phyloP scores from a whole-genome alignment of 2,329 filamentous ascomycete genomes.

The Cytospora piceicola region DNA sequence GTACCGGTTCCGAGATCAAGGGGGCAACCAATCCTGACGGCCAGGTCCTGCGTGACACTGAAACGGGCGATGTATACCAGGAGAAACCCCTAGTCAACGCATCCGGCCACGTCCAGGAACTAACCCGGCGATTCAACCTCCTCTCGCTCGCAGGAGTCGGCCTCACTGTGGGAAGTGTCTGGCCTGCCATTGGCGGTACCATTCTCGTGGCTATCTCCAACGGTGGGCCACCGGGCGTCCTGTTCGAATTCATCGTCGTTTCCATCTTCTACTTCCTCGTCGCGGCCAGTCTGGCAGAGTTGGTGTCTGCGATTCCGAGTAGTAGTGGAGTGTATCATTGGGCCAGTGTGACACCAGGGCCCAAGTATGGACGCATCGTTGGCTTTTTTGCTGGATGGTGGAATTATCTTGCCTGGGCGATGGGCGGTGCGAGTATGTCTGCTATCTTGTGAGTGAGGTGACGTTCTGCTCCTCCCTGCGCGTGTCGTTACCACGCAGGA shows the following conservation, averaged over 20 bases:
- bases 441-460: conserved; percentile 39
- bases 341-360: conserved; percentile 61
- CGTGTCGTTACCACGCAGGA: not conserved
- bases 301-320: conserved; percentile 65
- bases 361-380: conserved; percentile 52
- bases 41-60: conserved; percentile 13
- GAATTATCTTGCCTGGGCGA: conserved; percentile 49
- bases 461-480: not conserved
- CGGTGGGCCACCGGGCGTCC: conserved; percentile 63
- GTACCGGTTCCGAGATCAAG: conserved; percentile 4
- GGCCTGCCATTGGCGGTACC: conserved; percentile 49
- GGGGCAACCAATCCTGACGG: not conserved
- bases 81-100: conserved; percentile 40
- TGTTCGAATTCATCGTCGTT: conserved; percentile 62
- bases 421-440: conserved; percentile 46
- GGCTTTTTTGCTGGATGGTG: conserved; percentile 52
- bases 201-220: conserved; percentile 59
- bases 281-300: conserved; percentile 62
- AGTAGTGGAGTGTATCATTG: conserved; percentile 65
- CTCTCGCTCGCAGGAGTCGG: conserved; percentile 48
- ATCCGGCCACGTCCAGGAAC: conserved; percentile 47
- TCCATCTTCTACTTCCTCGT: conserved; percentile 61
- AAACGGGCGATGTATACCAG: conserved; percentile 6
- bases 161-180: conserved; percentile 48
- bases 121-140: conserved; percentile 45